Base-by-base conservation (phyloP, 2,329 filamentous ascomycete species). In the Verticillium alfalfae region DNA sequence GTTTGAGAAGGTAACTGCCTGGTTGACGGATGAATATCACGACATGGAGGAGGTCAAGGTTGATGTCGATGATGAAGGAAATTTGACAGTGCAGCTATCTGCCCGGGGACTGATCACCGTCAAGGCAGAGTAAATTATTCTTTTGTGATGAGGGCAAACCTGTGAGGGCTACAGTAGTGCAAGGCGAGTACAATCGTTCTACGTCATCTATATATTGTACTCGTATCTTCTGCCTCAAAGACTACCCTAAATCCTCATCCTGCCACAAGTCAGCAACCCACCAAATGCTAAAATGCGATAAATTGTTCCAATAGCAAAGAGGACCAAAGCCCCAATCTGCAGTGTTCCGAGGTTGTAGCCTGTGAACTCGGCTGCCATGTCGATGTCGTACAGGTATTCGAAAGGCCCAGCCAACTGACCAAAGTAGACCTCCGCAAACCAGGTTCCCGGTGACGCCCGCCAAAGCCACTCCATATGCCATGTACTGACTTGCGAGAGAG, bases 401-500 rank as follows among this genome's bases (percentile, higher is more conserved):
- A 84, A 75, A 1, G 82, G 83, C 34, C 66, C 70, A 5, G 85
- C 70, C 58, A 84, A 78, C 67, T 82, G 73, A 0, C 78, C 80
- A 65, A 84, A 84, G 68, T 85, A 86, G 13, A 81, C 69, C 69
- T 87, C 84, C 0, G 82, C 79, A 31, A 85, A 73, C 84, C 83
- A 86, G 0, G 81, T 80, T 2, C 79, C 83, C 0, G 83, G 84
- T 10, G 76, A 80, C 16, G 77, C 67, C 15, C 83, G 73, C 83
- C 84, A 86, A 12, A 86, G 71, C 81, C 83, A 84, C 60, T 79
- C 78, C 66, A 86, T 66, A 49, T 83, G 76, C 84, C 83, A 86
- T 0, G 66, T 66, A 62, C 76, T 74, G 9, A 84, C 83, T 60
- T 76, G 78, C 5, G 72, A 68, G 31, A 87, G 69, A 1, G 78